phyloP scores from a whole-genome alignment of 75 land plant species.

The Azolla pinnata region DNA sequence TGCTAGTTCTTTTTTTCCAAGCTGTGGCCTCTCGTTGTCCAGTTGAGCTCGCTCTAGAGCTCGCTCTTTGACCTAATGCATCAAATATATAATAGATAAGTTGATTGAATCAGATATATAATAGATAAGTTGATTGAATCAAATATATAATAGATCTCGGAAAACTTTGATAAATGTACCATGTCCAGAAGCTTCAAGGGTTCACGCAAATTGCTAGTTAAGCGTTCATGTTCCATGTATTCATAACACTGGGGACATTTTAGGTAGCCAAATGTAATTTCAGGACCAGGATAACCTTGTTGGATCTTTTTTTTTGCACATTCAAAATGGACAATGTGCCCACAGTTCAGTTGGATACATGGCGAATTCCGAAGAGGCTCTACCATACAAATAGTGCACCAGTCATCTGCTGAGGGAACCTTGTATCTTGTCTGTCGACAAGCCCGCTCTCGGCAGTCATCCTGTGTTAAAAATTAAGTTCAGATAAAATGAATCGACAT shows the following conservation, averaged over 20 bases:
- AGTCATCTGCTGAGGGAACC: conserved; percentile 24
- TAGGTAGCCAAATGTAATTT: conserved; percentile 27
- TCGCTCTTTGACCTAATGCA: conserved; percentile 15
- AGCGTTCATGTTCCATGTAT: conserved; percentile 16
- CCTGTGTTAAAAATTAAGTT: too few species aligned
- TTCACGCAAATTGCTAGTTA: conserved; percentile 12
- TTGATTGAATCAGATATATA: neutral
- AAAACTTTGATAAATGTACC: conserved; percentile 8
- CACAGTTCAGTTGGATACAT: conserved; percentile 25
- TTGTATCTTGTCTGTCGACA: neutral
- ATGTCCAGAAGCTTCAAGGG: conserved; percentile 15
- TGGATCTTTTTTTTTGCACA: conserved; percentile 28
- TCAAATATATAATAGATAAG: neutral
- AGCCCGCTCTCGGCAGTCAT: conserved; percentile 13
- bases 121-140: neutral
- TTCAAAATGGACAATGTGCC: conserved; percentile 30
- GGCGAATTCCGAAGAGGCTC: conserved; percentile 26
- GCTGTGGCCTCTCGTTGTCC: conserved; percentile 12
- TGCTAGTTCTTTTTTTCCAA: conserved; percentile 10
- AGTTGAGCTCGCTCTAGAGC: conserved; percentile 14
- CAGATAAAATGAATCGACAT: too few species aligned
- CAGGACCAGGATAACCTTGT: conserved; percentile 29
- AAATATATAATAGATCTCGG: neutral
- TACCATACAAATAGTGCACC: conserved; percentile 25
- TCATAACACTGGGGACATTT: conserved; percentile 27